phyloP scores from a whole-genome alignment of 2,329 filamentous ascomycete genomes.

The Venturia pyrina region DNA sequence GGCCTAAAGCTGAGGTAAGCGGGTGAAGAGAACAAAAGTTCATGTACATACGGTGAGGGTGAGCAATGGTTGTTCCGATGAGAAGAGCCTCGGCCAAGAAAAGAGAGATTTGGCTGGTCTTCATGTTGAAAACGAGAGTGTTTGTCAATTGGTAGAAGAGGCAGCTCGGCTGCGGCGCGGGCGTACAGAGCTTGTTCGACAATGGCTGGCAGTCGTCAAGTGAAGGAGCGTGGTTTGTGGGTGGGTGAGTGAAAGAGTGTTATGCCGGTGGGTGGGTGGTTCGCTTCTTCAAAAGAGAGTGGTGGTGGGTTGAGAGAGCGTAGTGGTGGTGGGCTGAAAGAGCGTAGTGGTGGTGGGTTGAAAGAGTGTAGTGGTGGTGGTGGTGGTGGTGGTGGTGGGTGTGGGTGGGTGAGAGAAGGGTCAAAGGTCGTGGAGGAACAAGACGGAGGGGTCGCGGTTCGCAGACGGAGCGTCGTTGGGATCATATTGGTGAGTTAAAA shows the following conservation, averaged over 20 bases:
- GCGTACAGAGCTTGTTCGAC: background rate
- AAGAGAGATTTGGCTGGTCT: constrained; percentile 1
- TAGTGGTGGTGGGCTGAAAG: background rate
- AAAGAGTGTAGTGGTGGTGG: too few species aligned
- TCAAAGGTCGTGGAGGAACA: background rate
- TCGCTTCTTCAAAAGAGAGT: background rate
- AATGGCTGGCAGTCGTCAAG: background rate
- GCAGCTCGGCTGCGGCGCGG: background rate
- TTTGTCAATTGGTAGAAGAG: background rate
- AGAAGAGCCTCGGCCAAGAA: constrained; percentile 2
- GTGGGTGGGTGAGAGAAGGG: background rate
- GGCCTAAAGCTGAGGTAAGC: background rate
- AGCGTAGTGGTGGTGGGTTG: background rate
- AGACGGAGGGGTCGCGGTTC: background rate
- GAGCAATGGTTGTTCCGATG: background rate
- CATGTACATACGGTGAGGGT: constrained; percentile 4
- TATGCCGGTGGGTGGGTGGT: background rate
- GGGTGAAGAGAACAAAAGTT: background rate
- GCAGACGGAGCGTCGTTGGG: background rate
- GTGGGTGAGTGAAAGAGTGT: background rate
- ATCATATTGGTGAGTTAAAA: background rate
- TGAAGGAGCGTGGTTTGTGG: background rate
- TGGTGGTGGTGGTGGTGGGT: background rate
- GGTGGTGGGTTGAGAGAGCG: background rate
- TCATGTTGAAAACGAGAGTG: background rate